A percentile compares a stretch with the other conserved stretches of the same genome.
Conservation (phyloP, 2,329 filamentous ascomycete species). For the Phialemoniopsis sp. region DNA sequence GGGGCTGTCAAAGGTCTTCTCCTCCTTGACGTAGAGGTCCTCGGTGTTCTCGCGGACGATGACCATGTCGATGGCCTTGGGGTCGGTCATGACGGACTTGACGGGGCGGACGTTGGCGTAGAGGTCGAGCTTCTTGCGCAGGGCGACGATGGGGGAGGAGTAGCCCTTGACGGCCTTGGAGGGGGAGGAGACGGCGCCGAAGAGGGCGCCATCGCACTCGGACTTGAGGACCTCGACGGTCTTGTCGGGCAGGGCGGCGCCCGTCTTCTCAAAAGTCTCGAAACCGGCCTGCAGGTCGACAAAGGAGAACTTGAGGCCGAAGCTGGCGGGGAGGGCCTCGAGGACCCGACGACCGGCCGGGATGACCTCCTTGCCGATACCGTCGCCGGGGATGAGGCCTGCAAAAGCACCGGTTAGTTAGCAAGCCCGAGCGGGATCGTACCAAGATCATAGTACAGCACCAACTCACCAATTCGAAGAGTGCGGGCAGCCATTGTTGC, state of each 20-base stretch:
- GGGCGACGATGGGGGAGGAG: conserved; percentile 91
- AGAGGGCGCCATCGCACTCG: conserved; percentile 93
- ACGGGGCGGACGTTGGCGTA: conserved; percentile 98
- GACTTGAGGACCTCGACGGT: conserved; percentile 85
- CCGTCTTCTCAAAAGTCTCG: conserved; percentile 87
- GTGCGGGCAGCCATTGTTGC: conserved; percentile 57
- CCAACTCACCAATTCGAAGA: conserved; percentile 60
- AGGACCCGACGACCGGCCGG: conserved; percentile 87
- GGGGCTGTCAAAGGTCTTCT: conserved; percentile 72
- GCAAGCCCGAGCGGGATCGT: not conserved
- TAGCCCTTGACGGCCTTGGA: conserved; percentile 89
- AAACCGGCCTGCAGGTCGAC: conserved; percentile 90
- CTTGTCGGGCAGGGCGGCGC: conserved; percentile 80
- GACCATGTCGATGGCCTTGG: conserved; percentile 83
- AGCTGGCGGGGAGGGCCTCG: conserved; percentile 86
- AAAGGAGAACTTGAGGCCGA: conserved; percentile 91
- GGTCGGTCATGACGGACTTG: conserved; percentile 68
- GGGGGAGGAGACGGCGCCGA: conserved; percentile 92
- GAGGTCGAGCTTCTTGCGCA: conserved; percentile 90
- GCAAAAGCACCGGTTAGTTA: conserved; percentile 3
- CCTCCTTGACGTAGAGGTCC: conserved; percentile 97
- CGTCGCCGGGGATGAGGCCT: conserved; percentile 97
- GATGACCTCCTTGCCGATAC: conserved; percentile 98
- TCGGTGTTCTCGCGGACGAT: conserved; percentile 99
- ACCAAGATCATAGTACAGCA: not conserved